A percentile compares a stretch with the other conserved stretches of the same genome.
These are phyloP conservation scores for Pezizomycotina sp. DNA, from an alignment of 2,329 filamentous ascomycete genomes.

Conservation along the genomic window DNA sequence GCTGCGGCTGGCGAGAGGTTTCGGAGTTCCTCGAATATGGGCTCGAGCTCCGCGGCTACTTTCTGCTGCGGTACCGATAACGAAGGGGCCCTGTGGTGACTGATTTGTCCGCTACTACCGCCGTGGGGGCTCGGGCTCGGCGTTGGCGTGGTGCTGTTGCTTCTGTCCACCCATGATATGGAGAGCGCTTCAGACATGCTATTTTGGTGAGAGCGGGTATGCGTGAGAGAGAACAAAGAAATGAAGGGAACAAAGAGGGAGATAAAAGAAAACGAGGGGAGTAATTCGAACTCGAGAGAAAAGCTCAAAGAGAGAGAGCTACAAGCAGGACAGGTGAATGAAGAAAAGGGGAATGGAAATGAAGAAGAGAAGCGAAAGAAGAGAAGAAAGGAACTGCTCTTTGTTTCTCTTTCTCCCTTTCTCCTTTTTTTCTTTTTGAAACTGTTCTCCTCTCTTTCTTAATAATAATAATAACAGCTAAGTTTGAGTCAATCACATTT, in stretches of 20 bases:
- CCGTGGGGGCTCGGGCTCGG: slow-evolving; percentile 11
- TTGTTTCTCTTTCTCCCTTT: neutral
- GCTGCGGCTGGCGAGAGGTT: slow-evolving; percentile 26
- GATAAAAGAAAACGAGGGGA: too few species aligned
- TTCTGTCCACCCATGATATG: neutral
- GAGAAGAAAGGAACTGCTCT: neutral
- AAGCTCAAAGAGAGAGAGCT: too few species aligned
- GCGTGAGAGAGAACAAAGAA: neutral
- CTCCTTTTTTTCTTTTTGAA: neutral
- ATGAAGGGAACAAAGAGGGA: too few species aligned
- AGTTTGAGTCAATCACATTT: too few species aligned
- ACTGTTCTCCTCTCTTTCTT: too few species aligned
- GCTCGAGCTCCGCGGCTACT: slow-evolving; percentile 29
- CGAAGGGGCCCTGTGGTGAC: slow-evolving; percentile 19
- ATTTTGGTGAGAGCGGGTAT: neutral
- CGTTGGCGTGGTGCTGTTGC: slow-evolving; percentile 2
- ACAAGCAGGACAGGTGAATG: too few species aligned
- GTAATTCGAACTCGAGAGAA: too few species aligned
- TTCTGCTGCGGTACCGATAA: slow-evolving; percentile 24
- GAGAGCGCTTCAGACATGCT: neutral
- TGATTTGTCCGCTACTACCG: slow-evolving; percentile 13
- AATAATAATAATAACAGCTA: too few species aligned
- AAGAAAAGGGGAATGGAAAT: neutral
- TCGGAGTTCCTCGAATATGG: slow-evolving; percentile 29
- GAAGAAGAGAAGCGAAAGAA: neutral